Percentiles rank a stretch among this genome's conserved stretches.
These are phyloP conservation scores for Trichoderma sp. DNA, from an alignment of 2,329 filamentous ascomycete species.

Conservation along the genomic window DNA sequence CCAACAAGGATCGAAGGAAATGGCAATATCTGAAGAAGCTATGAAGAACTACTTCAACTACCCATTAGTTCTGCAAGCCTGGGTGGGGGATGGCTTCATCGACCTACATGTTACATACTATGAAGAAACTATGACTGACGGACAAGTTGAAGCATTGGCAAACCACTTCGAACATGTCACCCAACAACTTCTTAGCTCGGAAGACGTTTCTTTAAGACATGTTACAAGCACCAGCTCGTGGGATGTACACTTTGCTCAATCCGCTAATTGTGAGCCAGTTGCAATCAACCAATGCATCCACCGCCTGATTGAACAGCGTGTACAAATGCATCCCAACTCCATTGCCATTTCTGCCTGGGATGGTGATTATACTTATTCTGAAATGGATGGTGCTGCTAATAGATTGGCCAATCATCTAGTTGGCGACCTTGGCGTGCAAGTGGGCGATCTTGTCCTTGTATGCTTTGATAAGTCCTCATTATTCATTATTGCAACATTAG, in stretches of 20 bases:
- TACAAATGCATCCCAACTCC: neutral
- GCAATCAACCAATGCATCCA: slow-evolving; percentile 23
- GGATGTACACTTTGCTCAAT: slow-evolving; percentile 4
- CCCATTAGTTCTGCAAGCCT: slow-evolving; percentile 28
- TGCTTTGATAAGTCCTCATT: slow-evolving; percentile 33
- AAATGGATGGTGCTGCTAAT: slow-evolving; percentile 28
- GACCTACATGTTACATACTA: slow-evolving; percentile 28
- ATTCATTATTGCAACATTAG: slow-evolving; percentile 34
- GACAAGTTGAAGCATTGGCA: slow-evolving; percentile 23
- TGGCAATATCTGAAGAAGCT: slow-evolving; percentile 18
- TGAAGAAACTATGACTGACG: neutral
- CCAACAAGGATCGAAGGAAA: slow-evolving; percentile 12
- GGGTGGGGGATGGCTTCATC: slow-evolving; percentile 15
- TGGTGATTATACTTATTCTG: slow-evolving; percentile 29
- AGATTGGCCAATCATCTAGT: neutral
- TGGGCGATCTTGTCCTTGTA: slow-evolving; percentile 30
- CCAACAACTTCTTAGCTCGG: slow-evolving; percentile 25
- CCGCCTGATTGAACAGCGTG: slow-evolving; percentile 16
- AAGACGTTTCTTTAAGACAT: neutral
- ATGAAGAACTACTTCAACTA: slow-evolving; percentile 32
- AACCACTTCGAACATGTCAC: slow-evolving; percentile 29
- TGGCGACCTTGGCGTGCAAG: slow-evolving; percentile 31
- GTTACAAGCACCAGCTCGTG: neutral
- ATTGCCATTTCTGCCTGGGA: slow-evolving; percentile 33
- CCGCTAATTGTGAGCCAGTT: neutral